Conservation (phyloP, 2,329 filamentous ascomycete species). For the Arthrobotrys entomopaga region DNA sequence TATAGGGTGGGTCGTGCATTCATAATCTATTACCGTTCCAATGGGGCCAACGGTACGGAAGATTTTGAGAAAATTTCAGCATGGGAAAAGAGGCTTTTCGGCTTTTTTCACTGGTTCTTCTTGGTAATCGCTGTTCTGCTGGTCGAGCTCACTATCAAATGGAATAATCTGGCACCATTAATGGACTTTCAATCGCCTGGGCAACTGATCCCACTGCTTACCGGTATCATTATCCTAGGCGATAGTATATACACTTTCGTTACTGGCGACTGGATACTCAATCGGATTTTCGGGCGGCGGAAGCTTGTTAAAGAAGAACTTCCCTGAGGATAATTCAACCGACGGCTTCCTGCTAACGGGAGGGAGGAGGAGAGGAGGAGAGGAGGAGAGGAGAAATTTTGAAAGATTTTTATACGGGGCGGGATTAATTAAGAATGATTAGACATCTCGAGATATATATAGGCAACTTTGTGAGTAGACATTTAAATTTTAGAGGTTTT, state of each 20-base stretch:
- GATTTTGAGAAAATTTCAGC: background rate
- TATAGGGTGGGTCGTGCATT: slow-evolving; percentile 4
- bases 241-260: slow-evolving; percentile 28
- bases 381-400: too few species aligned
- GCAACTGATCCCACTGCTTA: slow-evolving; percentile 24
- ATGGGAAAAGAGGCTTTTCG: background rate
- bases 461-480: too few species aligned
- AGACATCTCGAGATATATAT: too few species aligned
- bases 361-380: too few species aligned
- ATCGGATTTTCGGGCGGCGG: too few species aligned
- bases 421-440: too few species aligned
- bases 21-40: background rate
- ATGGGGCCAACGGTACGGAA: background rate
- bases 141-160: slow-evolving; percentile 31
- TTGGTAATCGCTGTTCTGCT: slow-evolving; percentile 7
- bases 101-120: slow-evolving; percentile 2
- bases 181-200: slow-evolving; percentile 25
- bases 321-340: too few species aligned
- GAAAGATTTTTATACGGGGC: too few species aligned
- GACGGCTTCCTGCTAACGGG: too few species aligned
- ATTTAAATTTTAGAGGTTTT: too few species aligned
- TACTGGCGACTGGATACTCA: background rate
- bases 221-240: slow-evolving; percentile 23
- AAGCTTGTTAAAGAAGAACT: too few species aligned
- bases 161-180: slow-evolving; percentile 28